phyloP scores from a whole-genome alignment of 805 yeast species.

The Zygoascus tannicola region DNA sequence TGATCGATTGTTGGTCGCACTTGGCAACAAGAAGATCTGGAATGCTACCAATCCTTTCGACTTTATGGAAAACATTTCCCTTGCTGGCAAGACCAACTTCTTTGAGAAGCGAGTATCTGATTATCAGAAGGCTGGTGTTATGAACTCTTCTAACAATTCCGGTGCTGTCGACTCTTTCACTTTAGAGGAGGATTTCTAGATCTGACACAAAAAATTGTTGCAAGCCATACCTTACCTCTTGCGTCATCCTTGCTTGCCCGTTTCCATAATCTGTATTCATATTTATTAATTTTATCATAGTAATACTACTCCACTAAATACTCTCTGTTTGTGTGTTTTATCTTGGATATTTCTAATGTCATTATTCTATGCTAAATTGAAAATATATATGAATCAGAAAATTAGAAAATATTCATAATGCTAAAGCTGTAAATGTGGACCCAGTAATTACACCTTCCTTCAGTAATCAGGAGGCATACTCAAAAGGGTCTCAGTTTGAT shows the following conservation, averaged over 20 bases:
- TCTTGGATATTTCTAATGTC: too few species aligned
- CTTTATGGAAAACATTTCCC: conserved; percentile 97
- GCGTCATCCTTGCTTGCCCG: too few species aligned
- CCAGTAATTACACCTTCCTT: conserved; percentile 12
- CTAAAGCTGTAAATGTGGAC: too few species aligned
- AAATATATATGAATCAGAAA: neutral
- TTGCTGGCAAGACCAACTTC: conserved; percentile 98
- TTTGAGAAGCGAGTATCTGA: conserved; percentile 98
- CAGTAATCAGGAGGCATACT: conserved; percentile 13
- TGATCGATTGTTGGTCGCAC: conserved; percentile 83
- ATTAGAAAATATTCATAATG: too few species aligned
- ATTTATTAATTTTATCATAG: too few species aligned
- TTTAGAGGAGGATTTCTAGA: conserved; percentile 88
- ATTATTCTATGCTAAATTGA: neutral
- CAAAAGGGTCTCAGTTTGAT: conserved; percentile 9
- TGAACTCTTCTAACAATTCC: conserved; percentile 47
- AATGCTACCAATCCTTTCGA: conserved; percentile 92
- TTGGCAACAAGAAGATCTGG: conserved; percentile 85
- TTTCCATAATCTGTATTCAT: neutral
- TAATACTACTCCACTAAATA: too few species aligned
- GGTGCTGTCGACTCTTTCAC: conserved; percentile 50
- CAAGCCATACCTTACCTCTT: too few species aligned
- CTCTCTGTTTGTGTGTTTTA: too few species aligned
- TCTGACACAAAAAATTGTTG: neutral
- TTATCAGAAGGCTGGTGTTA: conserved; percentile 98